A percentile compares a stretch with the other conserved stretches of the same genome.
phyloP scores from a whole-genome alignment of 441 rosid species.

The Corymbia calophylla region DNA sequence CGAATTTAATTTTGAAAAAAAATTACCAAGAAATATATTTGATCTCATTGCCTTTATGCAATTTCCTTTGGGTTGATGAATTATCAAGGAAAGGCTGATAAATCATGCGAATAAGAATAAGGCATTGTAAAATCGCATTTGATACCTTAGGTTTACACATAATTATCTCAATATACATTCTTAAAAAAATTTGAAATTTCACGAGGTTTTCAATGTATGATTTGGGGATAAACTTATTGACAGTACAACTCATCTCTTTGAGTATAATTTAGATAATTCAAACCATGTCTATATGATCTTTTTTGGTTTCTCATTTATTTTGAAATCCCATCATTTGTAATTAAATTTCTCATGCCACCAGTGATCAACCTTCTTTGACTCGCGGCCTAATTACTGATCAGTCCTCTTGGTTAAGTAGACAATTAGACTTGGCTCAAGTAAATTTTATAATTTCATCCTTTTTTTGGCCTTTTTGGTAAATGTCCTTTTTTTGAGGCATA shows the following conservation, averaged over 20 bases:
- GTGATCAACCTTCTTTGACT: not conserved
- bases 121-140: not conserved
- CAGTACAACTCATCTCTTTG: not conserved
- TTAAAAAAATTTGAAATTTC: not conserved
- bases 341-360: not conserved
- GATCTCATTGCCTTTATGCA: not conserved
- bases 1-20: not conserved
- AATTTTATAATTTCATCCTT: not conserved
- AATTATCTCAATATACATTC: accelerated
- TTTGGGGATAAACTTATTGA: accelerated
- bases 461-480: not conserved
- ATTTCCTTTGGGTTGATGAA: not conserved
- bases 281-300: not conserved
- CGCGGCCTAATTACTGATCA: too few relatives aligned
- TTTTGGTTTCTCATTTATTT: not conserved
- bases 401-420: not conserved
- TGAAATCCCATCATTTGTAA: not conserved
- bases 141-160: accelerated
- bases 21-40: not conserved
- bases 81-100: not conserved
- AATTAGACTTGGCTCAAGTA: not conserved
- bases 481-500: not conserved
- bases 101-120: not conserved
- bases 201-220: accelerated
- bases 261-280: not conserved